Base-by-base conservation (phyloP, 139 green algal genomes). In the Axilococcus clingmanii region DNA sequence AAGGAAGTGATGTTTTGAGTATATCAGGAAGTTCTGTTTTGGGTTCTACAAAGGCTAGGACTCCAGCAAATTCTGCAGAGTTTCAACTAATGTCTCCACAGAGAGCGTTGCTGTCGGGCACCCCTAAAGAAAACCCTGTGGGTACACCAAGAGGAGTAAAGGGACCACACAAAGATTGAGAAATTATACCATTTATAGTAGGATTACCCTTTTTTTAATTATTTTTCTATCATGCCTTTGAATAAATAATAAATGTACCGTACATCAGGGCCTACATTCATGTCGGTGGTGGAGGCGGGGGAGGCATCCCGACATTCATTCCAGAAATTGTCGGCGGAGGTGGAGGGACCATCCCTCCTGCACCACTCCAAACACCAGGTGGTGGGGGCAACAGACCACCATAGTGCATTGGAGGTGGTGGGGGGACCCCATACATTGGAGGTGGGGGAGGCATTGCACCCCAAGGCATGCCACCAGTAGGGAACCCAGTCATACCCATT, bases 211-310 rank as follows among this genome's bases (percentile, higher is more conserved):
- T n/a, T 12, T 19, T 30, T 48, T 22, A 22, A 32, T 29, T n/a
- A 48, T 19, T 31, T 29, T 48, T 22, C 20, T 29, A 28, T 17
- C 12, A 28, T 48, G 19, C 29, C 29, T 17, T 27, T 31, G 27
- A 48, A 5, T 32, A 48, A 25, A 45, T 24, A 25, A 45, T 45
- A 45, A 25, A 45, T 45, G 11, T 48, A 38, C 27, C 29, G 29
- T 28, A 48, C 20, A 31, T 12, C n/a, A 48, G 17, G n/a, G 22
- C 19, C n/a, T 12, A 27, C 17, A 47, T 11, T 25, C 40, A 31
- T 19, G 40, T 22, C 7, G 53, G 40, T 22, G 54, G 37, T 5
- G 53, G 38, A 22, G 53, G 53, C 11, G 54, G 54, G 19, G 54
- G 40, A 19, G 40, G 40, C 15, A 57, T 32, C 23, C 22, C 46